Evolutionary conservation across 2,329 filamentous ascomycete species (phyloP).

Genomic region (Aureobasidium mangrovei): DNA sequence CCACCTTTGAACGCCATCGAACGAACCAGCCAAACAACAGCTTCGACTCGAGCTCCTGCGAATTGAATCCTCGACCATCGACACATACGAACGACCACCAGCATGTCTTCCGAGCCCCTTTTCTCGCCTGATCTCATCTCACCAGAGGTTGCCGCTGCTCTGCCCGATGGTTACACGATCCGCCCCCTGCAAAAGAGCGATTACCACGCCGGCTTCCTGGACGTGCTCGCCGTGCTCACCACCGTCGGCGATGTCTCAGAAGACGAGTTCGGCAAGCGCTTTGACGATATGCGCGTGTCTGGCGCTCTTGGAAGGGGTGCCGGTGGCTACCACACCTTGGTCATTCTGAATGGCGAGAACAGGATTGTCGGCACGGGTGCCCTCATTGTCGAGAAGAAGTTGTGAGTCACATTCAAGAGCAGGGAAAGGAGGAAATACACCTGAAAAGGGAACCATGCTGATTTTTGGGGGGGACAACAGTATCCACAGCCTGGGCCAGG

Average conservation of each 20-base stretch:
- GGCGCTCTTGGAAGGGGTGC: conserved; percentile 42
- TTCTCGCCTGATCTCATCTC: conserved; percentile 74
- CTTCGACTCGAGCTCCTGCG: neutral
- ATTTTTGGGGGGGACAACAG: conserved; percentile 18
- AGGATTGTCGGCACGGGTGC: conserved; percentile 84
- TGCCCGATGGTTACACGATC: conserved; percentile 75
- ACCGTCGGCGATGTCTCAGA: conserved; percentile 80
- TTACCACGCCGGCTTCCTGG: conserved; percentile 74
- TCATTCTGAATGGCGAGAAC: conserved; percentile 64
- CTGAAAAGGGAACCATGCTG: neutral
- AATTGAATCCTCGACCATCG: neutral
- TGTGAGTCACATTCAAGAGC: conserved; percentile 29
- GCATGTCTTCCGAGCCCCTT: conserved; percentile 40
- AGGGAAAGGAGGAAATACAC: neutral
- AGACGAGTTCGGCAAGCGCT: conserved; percentile 67
- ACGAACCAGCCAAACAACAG: neutral
- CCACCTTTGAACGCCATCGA: too few species aligned
- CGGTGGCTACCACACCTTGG: conserved; percentile 76
- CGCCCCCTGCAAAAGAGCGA: conserved; percentile 72
- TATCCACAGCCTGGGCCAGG: conserved; percentile 70
- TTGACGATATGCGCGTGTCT: conserved; percentile 60
- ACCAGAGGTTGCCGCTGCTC: conserved; percentile 57
- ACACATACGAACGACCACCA: neutral
- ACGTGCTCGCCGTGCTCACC: conserved; percentile 83
- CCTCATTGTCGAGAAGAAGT: conserved; percentile 87